phyloP scores from a whole-genome alignment of 1,284 basidiomycete genomes.

The Quambalaria eucalypti region DNA sequence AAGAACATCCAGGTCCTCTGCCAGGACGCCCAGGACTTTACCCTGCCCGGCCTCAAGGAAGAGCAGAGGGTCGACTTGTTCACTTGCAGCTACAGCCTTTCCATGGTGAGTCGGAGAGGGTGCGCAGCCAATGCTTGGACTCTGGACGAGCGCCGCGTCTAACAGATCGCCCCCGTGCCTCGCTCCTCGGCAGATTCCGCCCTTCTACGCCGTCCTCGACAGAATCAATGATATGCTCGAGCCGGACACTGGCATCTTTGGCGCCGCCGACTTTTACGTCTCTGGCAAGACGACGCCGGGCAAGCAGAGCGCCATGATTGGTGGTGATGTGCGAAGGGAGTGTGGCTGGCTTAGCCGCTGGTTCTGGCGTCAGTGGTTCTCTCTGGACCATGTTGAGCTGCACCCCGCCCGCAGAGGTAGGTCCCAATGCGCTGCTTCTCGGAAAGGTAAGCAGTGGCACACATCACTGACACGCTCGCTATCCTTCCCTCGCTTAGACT shows the following conservation, averaged over 20 bases:
- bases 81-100: constrained; percentile 46
- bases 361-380: constrained; percentile 63
- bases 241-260: constrained; percentile 59
- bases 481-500: no score
- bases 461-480: constrained; percentile 2
- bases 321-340: constrained; percentile 62
- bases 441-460: constrained; percentile 3
- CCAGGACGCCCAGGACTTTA: constrained; percentile 65
- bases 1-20: constrained; percentile 65
- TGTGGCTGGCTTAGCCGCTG: constrained; percentile 65
- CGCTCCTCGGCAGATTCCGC: constrained; percentile 53
- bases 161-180: no score
- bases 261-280: constrained; percentile 73
- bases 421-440: neutral
- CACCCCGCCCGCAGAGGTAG: constrained; percentile 59
- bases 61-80: constrained; percentile 42
- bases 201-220: constrained; percentile 63
- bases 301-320: constrained; percentile 54
- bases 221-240: constrained; percentile 63
- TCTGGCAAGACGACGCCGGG: constrained; percentile 56
- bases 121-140: constrained; percentile 48
- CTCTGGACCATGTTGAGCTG: constrained; percentile 66
- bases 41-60: constrained; percentile 52
- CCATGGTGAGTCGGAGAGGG: constrained; percentile 44
- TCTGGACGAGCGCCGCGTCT: no score